Evolutionary conservation across 495 filamentous ascomycete genomes (phyloP).

Genomic region (Jackrogersella minutella): DNA sequence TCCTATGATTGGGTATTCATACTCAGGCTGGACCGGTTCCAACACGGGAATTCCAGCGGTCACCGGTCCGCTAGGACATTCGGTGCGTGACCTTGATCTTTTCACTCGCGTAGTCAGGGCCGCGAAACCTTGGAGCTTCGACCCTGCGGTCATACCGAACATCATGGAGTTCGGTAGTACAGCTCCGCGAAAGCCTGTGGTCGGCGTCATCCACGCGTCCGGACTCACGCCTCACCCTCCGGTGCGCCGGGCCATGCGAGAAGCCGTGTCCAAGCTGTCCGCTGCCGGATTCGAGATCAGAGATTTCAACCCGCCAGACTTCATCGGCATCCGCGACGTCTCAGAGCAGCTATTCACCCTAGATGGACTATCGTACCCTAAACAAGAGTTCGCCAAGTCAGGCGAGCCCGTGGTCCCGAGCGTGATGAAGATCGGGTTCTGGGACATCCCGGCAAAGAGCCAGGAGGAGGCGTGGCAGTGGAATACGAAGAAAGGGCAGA

Average conservation of each 20-base stretch:
- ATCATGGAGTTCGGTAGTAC: conserved; percentile 25
- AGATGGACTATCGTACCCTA: conserved; percentile 47
- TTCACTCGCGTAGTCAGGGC: conserved; percentile 34
- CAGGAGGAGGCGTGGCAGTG: conserved; percentile 46
- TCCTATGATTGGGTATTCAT: conserved; percentile 50
- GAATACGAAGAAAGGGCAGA: conserved; percentile 40
- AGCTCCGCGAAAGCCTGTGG: conserved; percentile 42
- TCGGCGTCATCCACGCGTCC: conserved; percentile 53
- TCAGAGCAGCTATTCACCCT: conserved; percentile 47
- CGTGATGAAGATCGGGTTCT: conserved; percentile 45
- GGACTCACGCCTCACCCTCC: conserved; percentile 42
- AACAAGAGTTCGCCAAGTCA: conserved; percentile 39
- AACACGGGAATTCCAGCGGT: conserved; percentile 44
- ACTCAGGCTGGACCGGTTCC: conserved; percentile 39
- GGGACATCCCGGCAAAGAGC: conserved; percentile 42
- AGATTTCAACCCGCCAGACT: conserved; percentile 34
- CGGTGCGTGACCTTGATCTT: conserved; percentile 40
- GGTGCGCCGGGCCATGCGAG: conserved; percentile 34
- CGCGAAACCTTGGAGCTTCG: conserved; percentile 40
- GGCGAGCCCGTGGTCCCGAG: conserved; percentile 45
- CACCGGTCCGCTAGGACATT: conserved; percentile 38
- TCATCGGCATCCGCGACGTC: conserved; percentile 35
- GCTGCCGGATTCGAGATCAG: conserved; percentile 35
- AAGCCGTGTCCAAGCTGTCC: conserved; percentile 34
- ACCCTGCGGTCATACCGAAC: conserved; percentile 40